A percentile compares a stretch with the other conserved stretches of the same genome.
These are phyloP conservation scores for Dioscorea cayenensis DNA, from an alignment of 116 monocot genomes.

Conservation along the genomic window DNA sequence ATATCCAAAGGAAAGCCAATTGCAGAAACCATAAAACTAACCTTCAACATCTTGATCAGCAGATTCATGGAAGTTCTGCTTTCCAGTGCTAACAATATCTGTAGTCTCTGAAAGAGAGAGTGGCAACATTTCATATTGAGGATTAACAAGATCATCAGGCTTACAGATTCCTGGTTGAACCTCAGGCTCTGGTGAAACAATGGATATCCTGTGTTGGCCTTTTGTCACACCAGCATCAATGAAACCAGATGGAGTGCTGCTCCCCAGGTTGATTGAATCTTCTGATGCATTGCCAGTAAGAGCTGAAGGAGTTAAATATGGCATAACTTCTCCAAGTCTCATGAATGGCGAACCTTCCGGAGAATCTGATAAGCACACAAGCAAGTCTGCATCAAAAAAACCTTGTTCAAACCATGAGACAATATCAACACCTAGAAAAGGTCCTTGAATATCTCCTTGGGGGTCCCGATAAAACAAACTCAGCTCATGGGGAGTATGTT, in stretches of 20 bases:
- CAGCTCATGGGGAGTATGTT: conserved; percentile 46
- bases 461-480: conserved; percentile 83
- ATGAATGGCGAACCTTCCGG: conserved; percentile 64
- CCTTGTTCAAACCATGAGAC: conserved; percentile 94
- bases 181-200: conserved; percentile 10
- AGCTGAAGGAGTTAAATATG: conserved; percentile 33
- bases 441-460: conserved; percentile 91
- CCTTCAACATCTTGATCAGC: conserved; percentile 54
- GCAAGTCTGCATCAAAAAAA: conserved; percentile 87
- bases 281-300: conserved; percentile 15
- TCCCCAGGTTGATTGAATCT: conserved; percentile 15
- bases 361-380: conserved; percentile 72
- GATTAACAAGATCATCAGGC: conserved; percentile 2
- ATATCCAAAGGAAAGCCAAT: background rate
- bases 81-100: conserved; percentile 15
- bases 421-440: conserved; percentile 88
- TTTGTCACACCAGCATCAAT: conserved; percentile 9
- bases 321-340: conserved; percentile 83
- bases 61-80: conserved; percentile 27
- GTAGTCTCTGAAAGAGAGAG: conserved; percentile 21
- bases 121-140: conserved; percentile 11
- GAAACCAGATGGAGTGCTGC: conserved; percentile 8
- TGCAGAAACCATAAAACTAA: conserved; percentile 10
- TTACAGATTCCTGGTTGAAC: conserved; percentile 21
- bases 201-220: conserved; percentile 13